phyloP scores from a whole-genome alignment of 441 rosid genomes.

The Croton setiger region DNA sequence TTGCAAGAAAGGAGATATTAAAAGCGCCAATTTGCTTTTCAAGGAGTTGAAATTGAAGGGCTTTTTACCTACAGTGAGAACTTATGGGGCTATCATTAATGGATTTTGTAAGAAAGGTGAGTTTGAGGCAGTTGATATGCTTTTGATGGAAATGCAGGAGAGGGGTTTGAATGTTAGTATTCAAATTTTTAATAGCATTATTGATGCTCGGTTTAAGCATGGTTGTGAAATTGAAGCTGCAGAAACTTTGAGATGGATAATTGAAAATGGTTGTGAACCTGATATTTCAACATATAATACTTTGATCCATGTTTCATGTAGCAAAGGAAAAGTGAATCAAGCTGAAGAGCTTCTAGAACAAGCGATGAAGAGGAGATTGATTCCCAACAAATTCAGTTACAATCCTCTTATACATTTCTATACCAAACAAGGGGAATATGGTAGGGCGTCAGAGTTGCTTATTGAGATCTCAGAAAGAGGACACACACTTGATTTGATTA shows the following conservation, averaged over 20 bases:
- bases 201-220: conserved; percentile 55
- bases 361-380: conserved; percentile 49
- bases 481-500: conserved; percentile 60
- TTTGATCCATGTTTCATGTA: conserved; percentile 57
- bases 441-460: conserved; percentile 51
- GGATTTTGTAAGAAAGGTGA: conserved; percentile 62
- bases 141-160: conserved; percentile 64
- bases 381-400: conserved; percentile 46
- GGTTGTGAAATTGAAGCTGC: conserved; percentile 36
- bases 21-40: conserved; percentile 46
- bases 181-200: conserved; percentile 48
- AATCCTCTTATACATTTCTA: conserved; percentile 58
- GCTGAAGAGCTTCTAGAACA: conserved; percentile 58
- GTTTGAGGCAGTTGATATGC: conserved; percentile 46
- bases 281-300: conserved; percentile 64
- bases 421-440: conserved; percentile 46
- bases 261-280: conserved; percentile 51
- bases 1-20: conserved; percentile 45
- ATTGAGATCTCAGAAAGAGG: conserved; percentile 71
- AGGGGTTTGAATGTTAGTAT: conserved; percentile 50
- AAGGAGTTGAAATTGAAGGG: conserved; percentile 67
- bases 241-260: conserved; percentile 49
- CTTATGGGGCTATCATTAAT: conserved; percentile 62
- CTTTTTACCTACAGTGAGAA: conserved; percentile 60
- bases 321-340: conserved; percentile 44